Percentiles rank a stretch among this genome's conserved stretches.
Conservation (phyloP, 2,329 filamentous ascomycete species). For the Beauveria sp. region DNA sequence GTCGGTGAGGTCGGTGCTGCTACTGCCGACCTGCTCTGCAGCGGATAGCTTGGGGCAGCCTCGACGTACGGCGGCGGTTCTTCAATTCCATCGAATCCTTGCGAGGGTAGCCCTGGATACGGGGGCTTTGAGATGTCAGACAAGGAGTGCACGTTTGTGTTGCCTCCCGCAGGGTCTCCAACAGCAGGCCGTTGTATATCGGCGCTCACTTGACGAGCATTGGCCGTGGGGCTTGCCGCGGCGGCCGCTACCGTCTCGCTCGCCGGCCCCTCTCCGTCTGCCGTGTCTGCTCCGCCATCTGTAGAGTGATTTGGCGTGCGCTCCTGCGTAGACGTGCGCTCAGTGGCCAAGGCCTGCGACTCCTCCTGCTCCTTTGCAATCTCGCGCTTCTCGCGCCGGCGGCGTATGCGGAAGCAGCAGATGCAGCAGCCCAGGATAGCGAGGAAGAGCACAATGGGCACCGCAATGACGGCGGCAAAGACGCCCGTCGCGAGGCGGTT, state of each 20-base stretch:
- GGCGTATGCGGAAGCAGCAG: constrained; percentile 6
- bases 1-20: background rate
- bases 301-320: background rate
- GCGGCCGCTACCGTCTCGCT: background rate
- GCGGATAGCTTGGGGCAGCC: background rate
- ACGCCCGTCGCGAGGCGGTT: background rate
- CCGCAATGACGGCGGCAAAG: background rate
- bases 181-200: background rate
- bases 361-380: constrained; percentile 8
- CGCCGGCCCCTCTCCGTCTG: background rate
- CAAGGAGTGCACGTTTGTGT: background rate
- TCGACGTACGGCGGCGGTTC: constrained; percentile 6
- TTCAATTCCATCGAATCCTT: constrained; percentile 1
- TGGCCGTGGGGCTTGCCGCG: background rate
- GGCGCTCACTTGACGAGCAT: background rate
- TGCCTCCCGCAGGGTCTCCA: background rate
- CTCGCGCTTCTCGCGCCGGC: constrained; percentile 3
- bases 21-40: background rate
- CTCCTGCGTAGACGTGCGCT: background rate
- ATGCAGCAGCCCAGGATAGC: constrained; percentile 4
- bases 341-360: background rate
- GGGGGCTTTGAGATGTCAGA: background rate
- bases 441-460: constrained; percentile 7
- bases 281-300: background rate
- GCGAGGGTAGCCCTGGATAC: background rate